Percentiles rank a stretch among this genome's conserved stretches.
Conservation (phyloP, 805 yeast genomes). For the Pichia phayaonensis region DNA sequence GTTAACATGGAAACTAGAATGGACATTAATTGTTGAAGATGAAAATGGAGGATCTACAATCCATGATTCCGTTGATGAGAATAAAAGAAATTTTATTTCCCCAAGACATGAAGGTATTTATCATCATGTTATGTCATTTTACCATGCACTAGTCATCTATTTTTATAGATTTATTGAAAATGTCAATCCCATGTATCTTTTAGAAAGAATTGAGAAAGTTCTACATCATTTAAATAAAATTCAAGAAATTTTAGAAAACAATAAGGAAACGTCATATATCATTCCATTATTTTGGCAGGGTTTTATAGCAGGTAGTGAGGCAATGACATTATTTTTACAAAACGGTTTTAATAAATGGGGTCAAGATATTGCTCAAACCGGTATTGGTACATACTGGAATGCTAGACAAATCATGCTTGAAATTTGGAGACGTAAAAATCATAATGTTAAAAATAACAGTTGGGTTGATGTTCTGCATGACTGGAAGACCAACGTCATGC, state of each 20-base stretch:
- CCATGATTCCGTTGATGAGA: constrained; percentile 5
- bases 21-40: constrained; percentile 43
- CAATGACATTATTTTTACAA: constrained; percentile 50
- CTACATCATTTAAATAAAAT: constrained; percentile 57
- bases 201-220: constrained; percentile 52
- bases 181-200: constrained; percentile 48
- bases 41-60: constrained; percentile 9
- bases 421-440: constrained; percentile 70
- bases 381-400: constrained; percentile 79
- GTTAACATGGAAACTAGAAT: constrained; percentile 64
- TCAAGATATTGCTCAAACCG: constrained; percentile 48
- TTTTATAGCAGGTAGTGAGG: constrained; percentile 80
- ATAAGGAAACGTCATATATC: constrained; percentile 45
- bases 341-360: constrained; percentile 69
- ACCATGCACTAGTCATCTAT: constrained; percentile 63
- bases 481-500: constrained; percentile 81
- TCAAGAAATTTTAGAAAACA: constrained; percentile 43
- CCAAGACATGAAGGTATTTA: constrained; percentile 64
- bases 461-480: constrained; percentile 78
- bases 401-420: constrained; percentile 80
- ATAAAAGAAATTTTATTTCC: constrained; percentile 31
- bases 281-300: constrained; percentile 87
- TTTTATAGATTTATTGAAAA: constrained; percentile 58
- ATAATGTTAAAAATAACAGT: constrained; percentile 49
- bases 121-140: constrained; percentile 76